Base-by-base conservation (phyloP, 192 early-diverging fungal genomes). In the Podila clonocystis region DNA sequence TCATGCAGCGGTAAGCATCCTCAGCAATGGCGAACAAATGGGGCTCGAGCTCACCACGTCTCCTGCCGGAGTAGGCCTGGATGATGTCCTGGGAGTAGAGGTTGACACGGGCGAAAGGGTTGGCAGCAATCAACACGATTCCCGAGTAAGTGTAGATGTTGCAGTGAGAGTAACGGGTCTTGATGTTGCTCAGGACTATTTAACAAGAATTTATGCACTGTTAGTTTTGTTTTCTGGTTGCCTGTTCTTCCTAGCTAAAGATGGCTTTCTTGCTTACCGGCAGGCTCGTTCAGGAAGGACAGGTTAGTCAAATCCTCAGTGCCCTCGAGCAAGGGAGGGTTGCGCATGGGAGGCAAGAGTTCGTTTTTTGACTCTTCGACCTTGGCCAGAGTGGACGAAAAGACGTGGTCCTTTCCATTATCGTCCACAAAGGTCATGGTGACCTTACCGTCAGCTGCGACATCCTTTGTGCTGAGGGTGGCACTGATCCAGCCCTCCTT, bases 141-240 rank as follows among this genome's bases (percentile, higher is more conserved):
- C 98, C 98, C 30, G 97, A 98, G 79, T 99, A 99, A 20, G 98
- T 99, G 85, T 99, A 99, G 82, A 99, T 99, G 78, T 94, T 94
- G 79, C 96, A 90, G 82, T 97, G 94, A 8, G 86, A 83, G 77
- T 98, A 99, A 52, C 98, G 91, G 26, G 95, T 90, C 48, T 87
- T 88, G 83, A 99, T 93, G 73, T 95, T 97, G 85, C 98, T 93
- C 38, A 99, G 90, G 4, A 99, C 98, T 87, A 85, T 49, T 49
- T 50, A 1, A 38, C 30, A 48, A 36, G 63, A 36, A 69, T 9
- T 5, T 1, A 49, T 41, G 45, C 29, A 74, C 30, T 13, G 31
- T 31, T 28, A 52, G 33, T 20, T 28, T 50, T 19, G 55, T 20
- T 36, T 52, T 24, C 50, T 22, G 24, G 17, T 50, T 24, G 12